A percentile compares a stretch with the other conserved stretches of the same genome.
These are phyloP conservation scores for Delphinella strobiligena DNA, from an alignment of 2,329 filamentous ascomycete species.

Conservation along the genomic window DNA sequence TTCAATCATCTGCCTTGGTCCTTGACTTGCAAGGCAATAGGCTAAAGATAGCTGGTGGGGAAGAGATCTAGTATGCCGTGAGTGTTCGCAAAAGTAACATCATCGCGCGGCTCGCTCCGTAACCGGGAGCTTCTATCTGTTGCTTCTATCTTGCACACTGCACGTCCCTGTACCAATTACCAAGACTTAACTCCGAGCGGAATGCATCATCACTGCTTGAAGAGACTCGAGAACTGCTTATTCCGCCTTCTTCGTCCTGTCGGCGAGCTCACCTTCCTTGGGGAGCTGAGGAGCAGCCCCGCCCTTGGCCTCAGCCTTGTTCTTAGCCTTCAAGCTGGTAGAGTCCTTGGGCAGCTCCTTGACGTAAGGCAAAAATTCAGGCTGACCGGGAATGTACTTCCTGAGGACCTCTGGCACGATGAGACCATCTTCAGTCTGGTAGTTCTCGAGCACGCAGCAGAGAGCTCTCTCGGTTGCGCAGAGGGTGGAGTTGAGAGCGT, in stretches of 20 bases:
- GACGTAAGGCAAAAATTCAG: constrained; percentile 77
- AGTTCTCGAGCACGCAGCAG: constrained; percentile 94
- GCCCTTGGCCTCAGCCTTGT: constrained; percentile 16
- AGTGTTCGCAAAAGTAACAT: too few relatives aligned
- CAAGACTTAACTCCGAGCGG: too few relatives aligned
- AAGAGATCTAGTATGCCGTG: too few relatives aligned
- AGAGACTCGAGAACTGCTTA: too few relatives aligned
- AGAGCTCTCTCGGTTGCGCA: constrained; percentile 85
- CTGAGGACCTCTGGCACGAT: constrained; percentile 70
- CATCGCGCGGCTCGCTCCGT: too few relatives aligned
- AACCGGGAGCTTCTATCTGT: too few relatives aligned
- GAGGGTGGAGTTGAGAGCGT: constrained; percentile 80
- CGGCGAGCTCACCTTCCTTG: constrained; percentile 10
- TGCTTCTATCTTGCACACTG: too few relatives aligned
- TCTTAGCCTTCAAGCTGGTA: constrained; percentile 46
- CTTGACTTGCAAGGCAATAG: too few relatives aligned
- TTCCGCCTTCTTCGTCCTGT: constrained; percentile 12
- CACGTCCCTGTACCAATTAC: too few relatives aligned
- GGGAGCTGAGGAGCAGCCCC: constrained; percentile 15
- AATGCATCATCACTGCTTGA: too few relatives aligned
- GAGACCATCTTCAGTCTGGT: constrained; percentile 78
- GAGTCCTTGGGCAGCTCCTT: constrained; percentile 74
- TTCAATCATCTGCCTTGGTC: too few relatives aligned
- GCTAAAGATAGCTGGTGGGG: too few relatives aligned
- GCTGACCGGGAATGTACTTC: constrained; percentile 81